Base-by-base conservation (phyloP, 768 basidiomycete genomes). In the Auriscalpium microsporum region DNA sequence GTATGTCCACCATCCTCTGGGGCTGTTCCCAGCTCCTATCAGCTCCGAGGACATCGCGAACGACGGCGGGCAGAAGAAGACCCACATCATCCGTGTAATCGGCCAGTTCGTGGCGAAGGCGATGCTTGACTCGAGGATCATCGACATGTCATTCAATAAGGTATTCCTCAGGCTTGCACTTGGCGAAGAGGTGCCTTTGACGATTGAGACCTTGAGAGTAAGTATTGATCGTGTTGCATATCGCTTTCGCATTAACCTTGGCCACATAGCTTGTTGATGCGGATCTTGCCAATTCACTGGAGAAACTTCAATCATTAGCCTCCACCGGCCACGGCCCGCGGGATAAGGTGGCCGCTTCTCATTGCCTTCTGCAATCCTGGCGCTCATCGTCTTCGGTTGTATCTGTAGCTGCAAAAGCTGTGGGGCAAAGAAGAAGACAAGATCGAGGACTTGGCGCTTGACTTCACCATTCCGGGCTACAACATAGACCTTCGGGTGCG, bases 61-160 rank as follows among this genome's bases (percentile, higher is more conserved):
- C 51, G 88, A 90, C 57, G 86, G 81, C 33, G 87, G 83, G 71
- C 83, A 84, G 65, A 92, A 93, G 75, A 80, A 84, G 23, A 86
- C 87, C 6, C 87, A 92, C 63, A 80, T 95, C 52, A 86, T 94
- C 68, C 82, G 86, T 44, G 86, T 94, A 19, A 84, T 98, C 48
- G 96, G 96, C 3, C 91, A 95, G 69, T 97, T 98, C 70, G 85
- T 96, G 23, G 96, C 94, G 9, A 95, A 97, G 72, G 94, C 95
- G 4, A 84, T 98, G 79, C 75, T 98, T 45, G 96, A 99, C 71
- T 96, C 94, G 10, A 82, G 96, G 17, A 97, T 98, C 66, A 95
- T 98, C 71, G 96, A 98, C 68, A 75, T 98, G 61, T 85, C 90
- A 33, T 84, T 98, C 69, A 97, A 93, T 74, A 92, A 90, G 68